Evolutionary conservation across 495 filamentous ascomycete genomes (phyloP).

Genomic region (Lepraria neglecta): DNA sequence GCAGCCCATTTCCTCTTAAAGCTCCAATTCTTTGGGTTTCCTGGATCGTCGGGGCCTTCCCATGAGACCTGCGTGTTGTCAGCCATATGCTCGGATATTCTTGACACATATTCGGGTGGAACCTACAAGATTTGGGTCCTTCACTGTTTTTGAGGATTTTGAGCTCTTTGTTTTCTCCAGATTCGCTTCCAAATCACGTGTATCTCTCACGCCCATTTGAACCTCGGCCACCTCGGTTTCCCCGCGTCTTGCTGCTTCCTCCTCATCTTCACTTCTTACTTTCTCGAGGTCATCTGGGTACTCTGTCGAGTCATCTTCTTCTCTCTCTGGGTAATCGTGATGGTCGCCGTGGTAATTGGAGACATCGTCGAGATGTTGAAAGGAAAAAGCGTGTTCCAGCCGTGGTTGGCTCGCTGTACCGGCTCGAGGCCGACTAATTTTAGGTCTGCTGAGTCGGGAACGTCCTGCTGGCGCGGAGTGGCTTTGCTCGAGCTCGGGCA

Average conservation of each 20-base stretch:
- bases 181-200: constrained; percentile 32
- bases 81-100: neutral
- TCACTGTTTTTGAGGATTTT: constrained; percentile 27
- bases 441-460: neutral
- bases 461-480: constrained; percentile 10
- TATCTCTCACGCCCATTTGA: constrained; percentile 28
- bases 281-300: constrained; percentile 16
- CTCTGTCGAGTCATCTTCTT: neutral
- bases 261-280: constrained; percentile 21
- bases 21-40: constrained; percentile 57
- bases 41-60: constrained; percentile 50
- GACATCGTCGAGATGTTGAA: constrained; percentile 36
- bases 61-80: constrained; percentile 33
- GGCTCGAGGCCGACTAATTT: neutral
- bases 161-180: constrained; percentile 28
- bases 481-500: neutral
- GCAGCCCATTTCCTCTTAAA: constrained; percentile 55
- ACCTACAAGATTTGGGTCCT: constrained; percentile 34
- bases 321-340: neutral
- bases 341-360: constrained; percentile 33
- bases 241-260: constrained; percentile 19
- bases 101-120: neutral
- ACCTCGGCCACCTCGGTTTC: constrained; percentile 27
- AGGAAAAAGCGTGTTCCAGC: constrained; percentile 33
- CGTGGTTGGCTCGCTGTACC: neutral